Base-by-base conservation (phyloP, 2,329 filamentous ascomycete species). In the Phoma sp. region DNA sequence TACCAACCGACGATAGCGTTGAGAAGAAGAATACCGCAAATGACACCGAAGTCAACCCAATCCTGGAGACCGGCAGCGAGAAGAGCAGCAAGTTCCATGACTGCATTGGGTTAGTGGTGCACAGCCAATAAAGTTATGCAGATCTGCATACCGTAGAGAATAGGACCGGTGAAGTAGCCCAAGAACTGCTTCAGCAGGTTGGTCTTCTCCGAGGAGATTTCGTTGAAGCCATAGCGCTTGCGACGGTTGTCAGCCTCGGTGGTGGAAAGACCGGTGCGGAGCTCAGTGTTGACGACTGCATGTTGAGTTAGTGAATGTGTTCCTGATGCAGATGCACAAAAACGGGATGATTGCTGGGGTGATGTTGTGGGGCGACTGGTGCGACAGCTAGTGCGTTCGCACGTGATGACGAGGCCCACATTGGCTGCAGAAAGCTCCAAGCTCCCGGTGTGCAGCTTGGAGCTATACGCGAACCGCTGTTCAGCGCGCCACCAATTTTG, bases 1-100 rank as follows among this genome's bases (percentile, higher is more conserved):
- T 91, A 91, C 85, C 88, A 91, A 81, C 88, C 88, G 74, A 91
- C 88, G 61, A 87, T 79, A 63, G 88, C 88, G 79, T 92, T 92
- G 60, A 92, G 86, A 72, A 88, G 67, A 51, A 92, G 80, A 76
- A 92, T 91, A 81, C 84, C 88, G 68, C 88, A 85, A 74, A 91
- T 91, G 75, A 92, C 87, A 83, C 88, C 88, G 65, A 91, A 74
- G 84, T 92, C 88, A 62, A 70, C 83, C 88, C 88, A 91, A 77
- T 90, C 87, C 74, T 84, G 82, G 61, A 92, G 86, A 84, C 88
- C 88, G 72, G 86, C 86, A 66, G 88, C 88, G 68, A 92, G 81
- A 48, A 90, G 78, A 70, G 89, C 88, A 78, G 88, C 88, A 71
- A 90, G 74, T 83, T 91, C 88, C 88, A 91, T 91, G 74, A 91